Base-by-base conservation (phyloP, 2,329 filamentous ascomycete genomes). In the Botrytis medusae region DNA sequence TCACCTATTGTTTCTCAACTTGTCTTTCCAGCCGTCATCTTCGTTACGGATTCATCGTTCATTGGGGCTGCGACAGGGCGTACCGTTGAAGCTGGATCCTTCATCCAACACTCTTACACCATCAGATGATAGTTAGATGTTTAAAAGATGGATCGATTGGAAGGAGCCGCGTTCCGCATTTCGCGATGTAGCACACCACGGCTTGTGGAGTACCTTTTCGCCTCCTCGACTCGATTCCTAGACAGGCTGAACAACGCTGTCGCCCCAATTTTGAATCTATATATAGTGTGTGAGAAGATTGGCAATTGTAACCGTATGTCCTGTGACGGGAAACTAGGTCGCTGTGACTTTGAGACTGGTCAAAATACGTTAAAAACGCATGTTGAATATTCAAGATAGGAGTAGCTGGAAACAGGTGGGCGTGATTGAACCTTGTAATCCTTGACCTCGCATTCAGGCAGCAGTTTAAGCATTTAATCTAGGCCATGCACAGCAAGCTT, bases 361-460 rank as follows among this genome's bases (percentile, higher is more conserved):
- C 71, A 48, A 48, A 59, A 48, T 68, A 68, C 62, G 51, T 72
- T 57, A 18, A 44, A 72, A 46, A 37, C 40, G 29, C 32, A 60
- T 72, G 51, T 72, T 48, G 48, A 60, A 25, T 51, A 48, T 40
- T 57, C 40, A 60, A 40, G 32, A 57, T 37, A 60, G 71, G 40
- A 59, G 71, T 67, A 72, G 40, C 63, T 69, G 62, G 71, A 60
- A 54, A 68, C 48, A 72, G 62, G 22, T 69, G 62, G 71, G 71
- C 62, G 71, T 68, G 48, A 54, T 64, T 34, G 44, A 46, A 54
- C 46, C 34, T 71, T 59, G 70, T 57, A 67, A 67, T 34, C 62
- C 71, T 67, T 60, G 71, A 40, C 62, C 71, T 68, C 46, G 71
- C 62, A 57, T 68, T 72, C 71, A 72, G 71, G 71, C 71, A 72